Evolutionary conservation across 2,329 filamentous ascomycete genomes (phyloP), one percentile per base, ranked within the genome.

Genomic region (Xylaria digitata): DNA sequence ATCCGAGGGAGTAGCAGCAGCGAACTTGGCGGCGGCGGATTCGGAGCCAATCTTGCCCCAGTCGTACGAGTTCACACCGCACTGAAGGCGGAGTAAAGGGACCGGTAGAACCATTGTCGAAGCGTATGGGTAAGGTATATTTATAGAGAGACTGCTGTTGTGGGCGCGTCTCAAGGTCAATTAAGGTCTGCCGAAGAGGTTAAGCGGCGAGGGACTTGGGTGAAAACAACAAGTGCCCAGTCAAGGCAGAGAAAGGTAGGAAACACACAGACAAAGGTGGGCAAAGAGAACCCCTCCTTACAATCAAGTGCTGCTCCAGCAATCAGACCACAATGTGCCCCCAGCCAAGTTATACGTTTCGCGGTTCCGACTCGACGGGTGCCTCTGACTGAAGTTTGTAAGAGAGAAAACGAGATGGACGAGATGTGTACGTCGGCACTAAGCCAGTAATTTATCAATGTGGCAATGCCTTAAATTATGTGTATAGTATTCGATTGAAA

Each of bases 31-130:
- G 57, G 94, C 96, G 15, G 94, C 92, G 54, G 95, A 98, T 65
- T 92, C 87, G 69, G 87, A 87, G 75, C 96, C 96, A 77, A 94
- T 87, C 85, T 99, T 99, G 72, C 95, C 96, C 96, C 96, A 99
- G 83, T 97, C 96, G 79, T 99, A 99, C 80, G 94, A 97, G 81
- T 98, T 98, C 77, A 97, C 93, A 77, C 95, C 96, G 83, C 92
- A 94, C 80, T 92, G 90, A 72, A 98, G 89, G 73, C 93, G 89
- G 78, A 97, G 86, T 60, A 98, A 83, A 75, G 95, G 94, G 68
- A 96, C 88, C 77, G 92, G 91, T 86, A 94, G 62, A 60, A 76
- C 74, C 72, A 76, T 76, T 56, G 26, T 72, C 21, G 50, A 70
- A 17, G 43, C 37, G 15, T 21, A 55, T 17, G 21, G 26, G 30